Percentiles rank a stretch among this genome's conserved stretches.
These are phyloP conservation scores for Vicia faba DNA, from an alignment of 306 rosid genomes.

Conservation along the genomic window DNA sequence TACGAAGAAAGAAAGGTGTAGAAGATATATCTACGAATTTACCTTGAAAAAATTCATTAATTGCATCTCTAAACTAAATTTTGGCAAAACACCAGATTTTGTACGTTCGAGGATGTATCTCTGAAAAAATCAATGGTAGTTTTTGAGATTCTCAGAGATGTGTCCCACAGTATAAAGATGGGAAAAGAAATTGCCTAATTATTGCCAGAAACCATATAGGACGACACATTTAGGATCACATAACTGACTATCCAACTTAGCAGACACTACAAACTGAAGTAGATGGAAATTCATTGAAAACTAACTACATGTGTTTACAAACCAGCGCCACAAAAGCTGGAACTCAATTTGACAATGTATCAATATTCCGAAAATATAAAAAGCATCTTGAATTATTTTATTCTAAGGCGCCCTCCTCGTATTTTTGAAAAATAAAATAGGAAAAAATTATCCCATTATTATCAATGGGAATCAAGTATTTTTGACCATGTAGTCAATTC, in stretches of 20 bases:
- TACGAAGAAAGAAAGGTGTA: too few relatives aligned
- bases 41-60: too few relatives aligned
- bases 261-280: slow-evolving; percentile 15
- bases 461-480: slow-evolving; percentile 39
- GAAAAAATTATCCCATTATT: slow-evolving; percentile 33
- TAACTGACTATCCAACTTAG: slow-evolving; percentile 13
- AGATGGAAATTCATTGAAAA: slow-evolving; percentile 29
- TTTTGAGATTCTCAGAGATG: too few relatives aligned
- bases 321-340: slow-evolving; percentile 27
- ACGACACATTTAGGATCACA: background rate
- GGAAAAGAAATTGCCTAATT: too few relatives aligned
- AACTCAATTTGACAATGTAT: slow-evolving; percentile 14
- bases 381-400: slow-evolving; percentile 42
- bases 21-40: too few relatives aligned
- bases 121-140: too few relatives aligned
- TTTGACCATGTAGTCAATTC: slow-evolving; percentile 19
- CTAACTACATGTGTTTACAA: slow-evolving; percentile 14
- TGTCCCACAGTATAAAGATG: too few relatives aligned
- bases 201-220: background rate
- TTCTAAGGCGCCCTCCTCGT: slow-evolving; percentile 40
- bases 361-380: slow-evolving; percentile 32
- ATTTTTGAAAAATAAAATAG: slow-evolving; percentile 14
- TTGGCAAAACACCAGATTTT: too few relatives aligned
- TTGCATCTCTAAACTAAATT: too few relatives aligned
- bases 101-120: too few relatives aligned